These are phyloP conservation scores for Trichoderma atrobrunneum DNA, from an alignment of 2,329 filamentous ascomycete species.

Conservation along the genomic window DNA sequence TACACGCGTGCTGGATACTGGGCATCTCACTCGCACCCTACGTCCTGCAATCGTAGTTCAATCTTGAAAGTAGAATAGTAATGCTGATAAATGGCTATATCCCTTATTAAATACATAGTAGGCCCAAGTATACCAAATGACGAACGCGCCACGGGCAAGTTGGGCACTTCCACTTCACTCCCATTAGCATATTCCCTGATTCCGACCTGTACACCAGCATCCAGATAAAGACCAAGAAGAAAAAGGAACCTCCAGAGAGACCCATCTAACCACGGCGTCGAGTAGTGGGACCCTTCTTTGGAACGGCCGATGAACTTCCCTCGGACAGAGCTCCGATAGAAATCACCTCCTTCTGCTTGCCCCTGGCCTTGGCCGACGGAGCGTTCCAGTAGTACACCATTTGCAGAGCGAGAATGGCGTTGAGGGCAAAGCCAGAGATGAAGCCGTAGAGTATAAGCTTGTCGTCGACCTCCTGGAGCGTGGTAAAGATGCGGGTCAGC, in stretches of 20 bases:
- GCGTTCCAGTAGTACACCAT: slow-evolving; percentile 97
- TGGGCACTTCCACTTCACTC: neutral
- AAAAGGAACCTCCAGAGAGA: neutral
- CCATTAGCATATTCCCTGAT: neutral
- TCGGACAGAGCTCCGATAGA: slow-evolving; percentile 28
- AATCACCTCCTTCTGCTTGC: slow-evolving; percentile 39
- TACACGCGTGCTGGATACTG: neutral
- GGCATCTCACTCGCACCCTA: neutral
- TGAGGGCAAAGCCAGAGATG: slow-evolving; percentile 85
- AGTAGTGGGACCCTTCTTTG: slow-evolving; percentile 44
- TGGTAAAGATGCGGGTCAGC: slow-evolving; percentile 94
- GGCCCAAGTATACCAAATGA: neutral
- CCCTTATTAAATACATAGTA: slow-evolving; percentile 6
- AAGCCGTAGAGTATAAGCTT: slow-evolving; percentile 95
- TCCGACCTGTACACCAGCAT: slow-evolving; percentile 8
- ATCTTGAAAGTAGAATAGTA: neutral
- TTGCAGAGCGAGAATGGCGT: slow-evolving; percentile 79
- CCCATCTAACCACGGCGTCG: slow-evolving; percentile 40
- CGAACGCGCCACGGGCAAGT: slow-evolving; percentile 1
- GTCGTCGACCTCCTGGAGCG: slow-evolving; percentile 94
- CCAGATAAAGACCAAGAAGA: neutral
- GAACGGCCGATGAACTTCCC: slow-evolving; percentile 31
- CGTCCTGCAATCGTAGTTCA: neutral
- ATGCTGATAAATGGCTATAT: neutral
- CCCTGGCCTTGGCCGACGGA: slow-evolving; percentile 47